Base-by-base conservation (phyloP, 805 yeast species). In the Teunomyces tritomae region DNA sequence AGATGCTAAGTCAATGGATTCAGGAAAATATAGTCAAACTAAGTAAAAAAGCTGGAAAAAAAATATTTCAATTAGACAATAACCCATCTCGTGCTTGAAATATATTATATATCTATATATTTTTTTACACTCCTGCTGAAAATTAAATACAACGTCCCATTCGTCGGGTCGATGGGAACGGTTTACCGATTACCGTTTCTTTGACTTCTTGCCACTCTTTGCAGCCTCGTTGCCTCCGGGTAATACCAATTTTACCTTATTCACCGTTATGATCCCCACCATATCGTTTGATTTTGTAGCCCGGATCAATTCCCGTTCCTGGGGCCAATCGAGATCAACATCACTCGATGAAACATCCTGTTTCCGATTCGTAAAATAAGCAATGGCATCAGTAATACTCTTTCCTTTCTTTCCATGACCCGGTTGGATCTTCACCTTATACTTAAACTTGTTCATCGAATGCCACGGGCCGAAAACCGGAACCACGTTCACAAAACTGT, bases 391-490 rank as follows among this genome's bases (percentile, higher is more conserved):
- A 47, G 77, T 76, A 30, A 89, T 72, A 1, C 94, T 84, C 61
- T 94, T 94, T 2, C 97, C 96, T 62, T 92, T 91, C 63, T 94
- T 94, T 26, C 84, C 83, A 27, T 78, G 73, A 2, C 88, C 88
- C 0, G 96, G 91, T 55, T 83, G 87, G 28, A 92, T 67, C 63
- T 92, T 92, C 30, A 88, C 84, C 62, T 89, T 89, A 67, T 87
- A 90, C 58, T 87, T 84, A 64, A 77, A 80, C 61, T 86, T 86
- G 49, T 72, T 76, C 53, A 94, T 64, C 0, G 97, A 77, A 9
- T 79, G 67, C 96, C 97, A 94, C 2, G 99, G 99, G 0, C 94
- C 97, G 74, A 90, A 92, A 14, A 89, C 83, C 0, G 97, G 95
- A 9, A 92, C 78, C 5, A 87, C 82, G 48, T 83, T 87, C 8